Conservation (phyloP, 1,284 basidiomycete species). For the Inonotus hispidus region DNA sequence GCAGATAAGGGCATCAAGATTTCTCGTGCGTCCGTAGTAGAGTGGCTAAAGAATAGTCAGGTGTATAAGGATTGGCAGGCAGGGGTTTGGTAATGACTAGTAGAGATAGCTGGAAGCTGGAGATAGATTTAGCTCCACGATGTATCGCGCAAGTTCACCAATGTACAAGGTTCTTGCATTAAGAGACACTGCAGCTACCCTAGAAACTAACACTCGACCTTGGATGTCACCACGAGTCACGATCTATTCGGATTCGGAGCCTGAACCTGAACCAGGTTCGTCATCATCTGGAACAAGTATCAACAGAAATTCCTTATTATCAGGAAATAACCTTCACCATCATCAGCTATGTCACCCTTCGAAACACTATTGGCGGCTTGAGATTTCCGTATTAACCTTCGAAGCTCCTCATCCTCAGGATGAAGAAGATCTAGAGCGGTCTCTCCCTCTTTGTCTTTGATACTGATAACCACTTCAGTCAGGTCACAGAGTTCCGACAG, state of each 20-base stretch:
- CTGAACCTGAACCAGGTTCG: conserved; percentile 23
- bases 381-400: conserved; percentile 43
- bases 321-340: conserved; percentile 26
- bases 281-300: conserved; percentile 34
- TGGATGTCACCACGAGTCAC: neutral
- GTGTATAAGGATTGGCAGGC: conserved; percentile 14
- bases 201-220: neutral
- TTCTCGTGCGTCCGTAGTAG: conserved; percentile 60
- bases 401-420: conserved; percentile 40
- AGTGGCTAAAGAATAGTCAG: conserved; percentile 45
- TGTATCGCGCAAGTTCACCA: neutral
- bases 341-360: conserved; percentile 37
- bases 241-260: conserved; percentile 20
- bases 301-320: conserved; percentile 12
- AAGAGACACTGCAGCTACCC: neutral
- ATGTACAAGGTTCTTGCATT: neutral
- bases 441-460: conserved; percentile 68
- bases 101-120: neutral
- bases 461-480: conserved; percentile 34
- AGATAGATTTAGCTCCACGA: neutral
- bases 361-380: conserved; percentile 39
- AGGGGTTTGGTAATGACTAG: conserved; percentile 11
- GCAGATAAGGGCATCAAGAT: conserved; percentile 52
- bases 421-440: conserved; percentile 55
- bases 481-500: neutral